phyloP scores from a whole-genome alignment of 805 yeast genomes.

The Saturnispora serradocipensis region DNA sequence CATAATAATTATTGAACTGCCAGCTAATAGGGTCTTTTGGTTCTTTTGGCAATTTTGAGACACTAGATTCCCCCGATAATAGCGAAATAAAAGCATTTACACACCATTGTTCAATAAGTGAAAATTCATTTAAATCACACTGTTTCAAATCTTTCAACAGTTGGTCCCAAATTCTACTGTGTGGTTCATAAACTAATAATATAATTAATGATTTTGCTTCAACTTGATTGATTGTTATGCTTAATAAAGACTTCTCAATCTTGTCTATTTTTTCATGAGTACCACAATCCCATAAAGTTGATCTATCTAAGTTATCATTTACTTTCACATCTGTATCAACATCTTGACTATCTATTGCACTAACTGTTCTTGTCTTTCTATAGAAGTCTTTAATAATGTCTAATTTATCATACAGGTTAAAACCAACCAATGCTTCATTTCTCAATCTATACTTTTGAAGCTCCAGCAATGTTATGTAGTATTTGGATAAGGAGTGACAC shows the following conservation, averaged over 20 bases:
- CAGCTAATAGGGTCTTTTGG: constrained; percentile 15
- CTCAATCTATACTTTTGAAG: constrained; percentile 28
- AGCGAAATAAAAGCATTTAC: constrained; percentile 14
- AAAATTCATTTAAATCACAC: constrained; percentile 16
- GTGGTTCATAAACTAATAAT: constrained; percentile 29
- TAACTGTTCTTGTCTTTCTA: not conserved
- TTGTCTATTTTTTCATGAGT: constrained; percentile 23
- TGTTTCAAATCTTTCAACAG: constrained; percentile 12
- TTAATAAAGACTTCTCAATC: constrained; percentile 18
- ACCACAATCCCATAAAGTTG: constrained; percentile 45
- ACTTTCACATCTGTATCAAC: constrained; percentile 26
- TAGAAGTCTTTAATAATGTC: constrained; percentile 13
- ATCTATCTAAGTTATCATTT: constrained; percentile 54
- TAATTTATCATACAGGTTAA: constrained; percentile 4
- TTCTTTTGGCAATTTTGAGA: constrained; percentile 7
- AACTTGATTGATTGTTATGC: constrained; percentile 22
- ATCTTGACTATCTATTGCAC: not conserved
- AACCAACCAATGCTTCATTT: constrained; percentile 15
- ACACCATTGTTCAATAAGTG: constrained; percentile 32
- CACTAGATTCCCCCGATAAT: not conserved
- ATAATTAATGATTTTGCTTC: constrained; percentile 32
- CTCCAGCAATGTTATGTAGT: constrained; percentile 28
- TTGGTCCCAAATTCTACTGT: constrained; percentile 21
- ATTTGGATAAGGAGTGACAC: constrained; percentile 39
- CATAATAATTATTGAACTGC: constrained; percentile 18